phyloP scores from a whole-genome alignment of 2,329 filamentous ascomycete genomes.

The Fusarium sp. region DNA sequence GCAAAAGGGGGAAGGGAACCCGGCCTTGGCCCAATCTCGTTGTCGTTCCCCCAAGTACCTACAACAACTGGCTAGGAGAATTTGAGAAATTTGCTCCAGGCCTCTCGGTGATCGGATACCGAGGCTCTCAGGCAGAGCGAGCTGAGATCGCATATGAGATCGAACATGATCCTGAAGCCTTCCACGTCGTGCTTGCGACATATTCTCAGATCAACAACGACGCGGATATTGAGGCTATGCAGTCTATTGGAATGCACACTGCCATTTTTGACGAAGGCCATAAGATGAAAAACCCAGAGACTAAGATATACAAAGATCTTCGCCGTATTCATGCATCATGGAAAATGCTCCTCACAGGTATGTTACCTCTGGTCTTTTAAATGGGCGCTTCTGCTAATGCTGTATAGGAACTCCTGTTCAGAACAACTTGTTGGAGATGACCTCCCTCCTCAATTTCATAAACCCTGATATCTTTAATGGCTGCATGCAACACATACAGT shows the following conservation, averaged over 20 bases:
- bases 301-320: slow-evolving; percentile 81
- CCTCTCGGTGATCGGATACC: slow-evolving; percentile 76
- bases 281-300: slow-evolving; percentile 87
- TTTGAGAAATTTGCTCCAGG: slow-evolving; percentile 86
- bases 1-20: slow-evolving; percentile 14
- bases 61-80: slow-evolving; percentile 95
- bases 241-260: slow-evolving; percentile 58
- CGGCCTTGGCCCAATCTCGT: slow-evolving; percentile 79
- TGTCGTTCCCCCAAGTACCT: slow-evolving; percentile 90
- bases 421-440: slow-evolving; percentile 93
- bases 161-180: slow-evolving; percentile 70
- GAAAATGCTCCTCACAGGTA: slow-evolving; percentile 75
- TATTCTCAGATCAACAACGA: slow-evolving; percentile 67
- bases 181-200: slow-evolving; percentile 69
- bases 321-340: slow-evolving; percentile 82
- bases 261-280: slow-evolving; percentile 95
- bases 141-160: slow-evolving; percentile 72
- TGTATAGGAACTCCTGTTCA: slow-evolving; percentile 88
- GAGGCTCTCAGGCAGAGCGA: slow-evolving; percentile 73
- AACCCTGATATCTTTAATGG: slow-evolving; percentile 84
- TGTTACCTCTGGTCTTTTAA: background rate
- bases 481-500: slow-evolving; percentile 80
- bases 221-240: slow-evolving; percentile 62
- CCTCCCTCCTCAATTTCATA: slow-evolving; percentile 91
- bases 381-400: slow-evolving; percentile 22